phyloP scores from a whole-genome alignment of 805 yeast genomes.

The Yamadazyma laniorum region DNA sequence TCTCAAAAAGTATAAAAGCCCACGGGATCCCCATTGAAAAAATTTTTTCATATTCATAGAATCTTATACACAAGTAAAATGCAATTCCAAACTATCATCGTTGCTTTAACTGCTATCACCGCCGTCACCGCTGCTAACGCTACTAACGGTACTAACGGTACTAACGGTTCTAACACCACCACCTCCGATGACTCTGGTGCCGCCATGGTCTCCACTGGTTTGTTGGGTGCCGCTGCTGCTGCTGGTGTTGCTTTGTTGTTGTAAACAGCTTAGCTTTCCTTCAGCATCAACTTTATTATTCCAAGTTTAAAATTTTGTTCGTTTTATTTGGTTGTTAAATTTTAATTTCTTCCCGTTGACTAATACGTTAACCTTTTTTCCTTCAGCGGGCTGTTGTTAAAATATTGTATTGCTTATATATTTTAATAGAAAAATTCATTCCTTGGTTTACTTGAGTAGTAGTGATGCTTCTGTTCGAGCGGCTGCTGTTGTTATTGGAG shows the following conservation, averaged over 20 bases:
- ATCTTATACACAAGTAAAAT: constrained; percentile 20
- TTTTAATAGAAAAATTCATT: constrained; percentile 8
- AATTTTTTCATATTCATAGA: constrained; percentile 3
- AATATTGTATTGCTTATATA: constrained; percentile 8
- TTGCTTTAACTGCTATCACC: constrained; percentile 38
- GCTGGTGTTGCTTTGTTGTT: constrained; percentile 39
- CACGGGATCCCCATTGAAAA: constrained; percentile 1
- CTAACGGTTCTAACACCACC: constrained; percentile 18
- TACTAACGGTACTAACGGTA: constrained; percentile 23
- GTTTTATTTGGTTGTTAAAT: constrained; percentile 7
- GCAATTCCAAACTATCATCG: constrained; percentile 39
- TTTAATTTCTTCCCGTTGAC: constrained; percentile 4
- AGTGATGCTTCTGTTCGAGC: too few species aligned
- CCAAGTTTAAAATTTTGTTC: constrained; percentile 1
- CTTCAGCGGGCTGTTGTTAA: constrained; percentile 6
- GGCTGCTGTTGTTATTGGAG: too few species aligned
- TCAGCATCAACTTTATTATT: too few species aligned
- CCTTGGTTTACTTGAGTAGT: too few species aligned
- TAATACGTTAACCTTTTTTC: neutral
- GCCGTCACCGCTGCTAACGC: constrained; percentile 37
- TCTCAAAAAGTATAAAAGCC: constrained; percentile 7
- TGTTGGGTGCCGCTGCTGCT: constrained; percentile 34
- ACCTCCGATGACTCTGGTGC: constrained; percentile 20
- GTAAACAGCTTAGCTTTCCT: constrained; percentile 17
- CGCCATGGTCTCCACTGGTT: constrained; percentile 28